These are phyloP conservation scores for Cardamine resedifolia DNA, from an alignment of 345 rosid genomes.

Conservation along the genomic window DNA sequence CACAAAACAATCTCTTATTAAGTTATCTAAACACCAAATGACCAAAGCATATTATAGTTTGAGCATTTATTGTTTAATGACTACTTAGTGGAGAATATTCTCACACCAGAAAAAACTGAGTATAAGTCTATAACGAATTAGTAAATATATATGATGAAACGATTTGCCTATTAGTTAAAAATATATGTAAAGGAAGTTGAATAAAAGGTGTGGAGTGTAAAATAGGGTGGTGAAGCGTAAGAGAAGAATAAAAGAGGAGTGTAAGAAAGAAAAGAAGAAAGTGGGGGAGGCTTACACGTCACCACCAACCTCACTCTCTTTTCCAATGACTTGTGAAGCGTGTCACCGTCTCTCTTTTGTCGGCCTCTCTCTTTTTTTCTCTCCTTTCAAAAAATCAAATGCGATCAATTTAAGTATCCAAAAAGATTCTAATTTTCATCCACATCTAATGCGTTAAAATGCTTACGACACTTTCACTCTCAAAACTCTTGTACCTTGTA, in stretches of 20 bases:
- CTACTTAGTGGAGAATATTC: neutral
- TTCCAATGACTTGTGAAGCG: conserved; percentile 29
- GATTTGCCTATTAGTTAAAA: neutral
- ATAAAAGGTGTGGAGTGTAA: conserved; percentile 26
- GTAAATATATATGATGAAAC: neutral
- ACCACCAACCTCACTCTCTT: conserved; percentile 3
- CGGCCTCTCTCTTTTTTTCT: neutral
- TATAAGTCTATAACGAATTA: neutral
- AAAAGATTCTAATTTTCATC: neutral
- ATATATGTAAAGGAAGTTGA: neutral
- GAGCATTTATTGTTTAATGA: neutral
- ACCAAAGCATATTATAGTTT: too few relatives aligned
- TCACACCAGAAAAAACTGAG: neutral
- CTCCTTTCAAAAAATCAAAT: neutral
- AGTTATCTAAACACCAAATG: neutral
- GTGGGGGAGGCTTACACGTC: conserved; percentile 14
- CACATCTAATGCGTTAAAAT: neutral
- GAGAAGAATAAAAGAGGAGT: conserved; percentile 14
- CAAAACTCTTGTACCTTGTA: neutral
- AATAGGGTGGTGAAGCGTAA: conserved; percentile 19
- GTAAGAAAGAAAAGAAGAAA: conserved; percentile 22
- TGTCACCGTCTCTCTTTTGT: neutral
- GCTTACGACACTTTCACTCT: neutral
- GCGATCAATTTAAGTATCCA: neutral
- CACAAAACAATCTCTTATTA: neutral